phyloP scores from a whole-genome alignment of 345 rosid species.

The Raphanus raphanistrum region DNA sequence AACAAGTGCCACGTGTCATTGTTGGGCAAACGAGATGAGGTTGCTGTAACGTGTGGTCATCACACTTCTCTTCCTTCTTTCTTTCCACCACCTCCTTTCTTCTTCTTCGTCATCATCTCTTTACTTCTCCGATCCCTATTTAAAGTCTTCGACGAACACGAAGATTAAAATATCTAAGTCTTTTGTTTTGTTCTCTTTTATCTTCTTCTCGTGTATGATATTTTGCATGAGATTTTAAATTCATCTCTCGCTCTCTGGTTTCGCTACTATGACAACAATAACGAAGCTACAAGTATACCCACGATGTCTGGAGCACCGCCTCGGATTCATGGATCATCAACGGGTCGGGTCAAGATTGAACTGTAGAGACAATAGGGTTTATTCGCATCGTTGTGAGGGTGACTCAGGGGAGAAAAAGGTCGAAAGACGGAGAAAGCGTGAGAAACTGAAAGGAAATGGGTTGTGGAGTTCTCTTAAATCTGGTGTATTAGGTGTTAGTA shows the following conservation, averaged over 20 bases:
- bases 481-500: constrained; percentile 29
- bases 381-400: constrained; percentile 41
- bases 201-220: not conserved
- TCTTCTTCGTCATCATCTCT: constrained; percentile 18
- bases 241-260: not conserved
- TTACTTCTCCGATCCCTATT: constrained; percentile 18
- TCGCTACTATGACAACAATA: constrained; percentile 57
- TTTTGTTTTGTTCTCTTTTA: not conserved
- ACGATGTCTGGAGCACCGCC: constrained; percentile 40
- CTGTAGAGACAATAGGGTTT: constrained; percentile 53
- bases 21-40: constrained; percentile 50
- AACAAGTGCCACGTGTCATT: constrained; percentile 52
- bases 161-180: constrained; percentile 5
- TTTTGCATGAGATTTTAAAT: constrained; percentile 34
- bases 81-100: constrained; percentile 9
- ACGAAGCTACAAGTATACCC: constrained; percentile 58
- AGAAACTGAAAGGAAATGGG: constrained; percentile 45
- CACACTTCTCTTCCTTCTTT: constrained; percentile 51
- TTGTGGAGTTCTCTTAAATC: constrained; percentile 46
- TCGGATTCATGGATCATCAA: constrained; percentile 42
- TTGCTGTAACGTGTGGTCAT: constrained; percentile 86
- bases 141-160: constrained; percentile 14
- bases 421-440: constrained; percentile 37
- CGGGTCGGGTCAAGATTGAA: constrained; percentile 32
- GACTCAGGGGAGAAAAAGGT: constrained; percentile 42